Conservation (phyloP, 2,329 filamentous ascomycete genomes). For the Fusarium penzigii region DNA sequence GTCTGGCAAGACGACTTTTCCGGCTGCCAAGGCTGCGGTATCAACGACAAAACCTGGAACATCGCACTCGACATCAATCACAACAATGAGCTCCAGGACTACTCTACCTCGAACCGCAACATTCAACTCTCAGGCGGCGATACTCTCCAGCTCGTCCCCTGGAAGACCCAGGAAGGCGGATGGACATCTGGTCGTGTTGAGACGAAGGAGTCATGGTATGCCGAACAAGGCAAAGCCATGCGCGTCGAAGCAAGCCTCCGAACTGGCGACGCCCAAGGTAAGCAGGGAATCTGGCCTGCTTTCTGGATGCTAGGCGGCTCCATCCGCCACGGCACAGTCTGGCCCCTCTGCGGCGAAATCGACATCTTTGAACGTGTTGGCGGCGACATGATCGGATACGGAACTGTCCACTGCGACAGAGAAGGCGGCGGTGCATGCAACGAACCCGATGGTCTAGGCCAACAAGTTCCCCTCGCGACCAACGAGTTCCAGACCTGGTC, state of each 20-base stretch:
- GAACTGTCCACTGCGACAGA: conserved; percentile 49
- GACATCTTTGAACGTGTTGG: conserved; percentile 54
- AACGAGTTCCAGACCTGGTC: conserved; percentile 52
- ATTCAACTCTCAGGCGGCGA: conserved; percentile 51
- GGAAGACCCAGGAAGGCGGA: conserved; percentile 36
- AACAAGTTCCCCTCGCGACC: conserved; percentile 41
- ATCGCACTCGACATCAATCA: conserved; percentile 44
- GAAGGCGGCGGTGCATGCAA: conserved; percentile 48
- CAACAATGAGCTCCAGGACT: conserved; percentile 52
- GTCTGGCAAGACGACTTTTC: conserved; percentile 49
- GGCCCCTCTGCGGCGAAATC: conserved; percentile 53
- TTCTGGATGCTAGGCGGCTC: conserved; percentile 54
- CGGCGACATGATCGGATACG: conserved; percentile 46
- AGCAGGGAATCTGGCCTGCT: conserved; percentile 54
- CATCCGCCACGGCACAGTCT: conserved; percentile 45
- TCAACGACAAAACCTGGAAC: conserved; percentile 46
- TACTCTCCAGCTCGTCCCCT: conserved; percentile 55
- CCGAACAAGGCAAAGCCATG: conserved; percentile 41
- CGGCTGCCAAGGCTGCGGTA: conserved; percentile 39
- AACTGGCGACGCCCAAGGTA: conserved; percentile 42
- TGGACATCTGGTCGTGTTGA: conserved; percentile 56
- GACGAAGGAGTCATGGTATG: conserved; percentile 47
- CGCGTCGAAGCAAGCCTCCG: conserved; percentile 47
- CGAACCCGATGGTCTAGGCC: conserved; percentile 45
- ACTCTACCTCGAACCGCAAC: conserved; percentile 46